These are phyloP conservation scores for Parastagonospora nodorum DNA, from an alignment of 2,329 filamentous ascomycete species.

Conservation along the genomic window DNA sequence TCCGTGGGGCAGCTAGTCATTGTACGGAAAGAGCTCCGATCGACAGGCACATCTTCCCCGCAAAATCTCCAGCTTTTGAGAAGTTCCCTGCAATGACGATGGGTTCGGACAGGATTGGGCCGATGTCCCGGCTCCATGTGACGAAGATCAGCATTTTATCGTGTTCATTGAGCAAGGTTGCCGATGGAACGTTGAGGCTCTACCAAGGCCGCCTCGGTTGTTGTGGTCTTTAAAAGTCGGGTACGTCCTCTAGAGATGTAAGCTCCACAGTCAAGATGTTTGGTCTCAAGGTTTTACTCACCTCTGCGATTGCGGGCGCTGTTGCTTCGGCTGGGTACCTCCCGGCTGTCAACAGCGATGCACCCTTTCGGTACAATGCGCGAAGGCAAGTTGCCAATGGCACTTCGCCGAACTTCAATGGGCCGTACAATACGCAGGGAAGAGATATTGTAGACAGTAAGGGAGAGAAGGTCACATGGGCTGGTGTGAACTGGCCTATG, in stretches of 20 bases:
- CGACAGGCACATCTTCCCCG: constrained; percentile 7
- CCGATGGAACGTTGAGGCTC: constrained; percentile 9
- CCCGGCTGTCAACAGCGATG: constrained; percentile 17
- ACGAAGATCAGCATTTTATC: constrained; percentile 18
- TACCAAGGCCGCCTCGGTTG: constrained; percentile 11
- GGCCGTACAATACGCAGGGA: constrained; percentile 42
- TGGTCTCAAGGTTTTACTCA: constrained; percentile 23
- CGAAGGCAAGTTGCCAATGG: constrained; percentile 26
- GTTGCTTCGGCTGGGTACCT: constrained; percentile 22
- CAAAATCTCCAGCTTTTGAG: constrained; percentile 1
- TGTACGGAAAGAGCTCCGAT: constrained; percentile 1
- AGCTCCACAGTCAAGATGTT: constrained; percentile 17
- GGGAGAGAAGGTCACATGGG: constrained; percentile 58
- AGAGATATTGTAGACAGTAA: constrained; percentile 48
- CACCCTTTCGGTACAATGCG: constrained; percentile 22
- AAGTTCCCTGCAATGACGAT: constrained; percentile 11
- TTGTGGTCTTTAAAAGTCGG: constrained; percentile 11
- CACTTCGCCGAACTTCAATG: constrained; percentile 29
- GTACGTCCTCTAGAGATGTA: constrained; percentile 6
- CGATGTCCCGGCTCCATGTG: constrained; percentile 20
- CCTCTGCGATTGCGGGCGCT: constrained; percentile 19
- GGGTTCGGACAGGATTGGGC: constrained; percentile 27
- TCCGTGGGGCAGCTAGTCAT: background rate
- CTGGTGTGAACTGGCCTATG: constrained; percentile 65
- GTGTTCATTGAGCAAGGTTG: constrained; percentile 19